Conservation (phyloP, 2,329 filamentous ascomycete species). For the Clathrospora elynae region DNA sequence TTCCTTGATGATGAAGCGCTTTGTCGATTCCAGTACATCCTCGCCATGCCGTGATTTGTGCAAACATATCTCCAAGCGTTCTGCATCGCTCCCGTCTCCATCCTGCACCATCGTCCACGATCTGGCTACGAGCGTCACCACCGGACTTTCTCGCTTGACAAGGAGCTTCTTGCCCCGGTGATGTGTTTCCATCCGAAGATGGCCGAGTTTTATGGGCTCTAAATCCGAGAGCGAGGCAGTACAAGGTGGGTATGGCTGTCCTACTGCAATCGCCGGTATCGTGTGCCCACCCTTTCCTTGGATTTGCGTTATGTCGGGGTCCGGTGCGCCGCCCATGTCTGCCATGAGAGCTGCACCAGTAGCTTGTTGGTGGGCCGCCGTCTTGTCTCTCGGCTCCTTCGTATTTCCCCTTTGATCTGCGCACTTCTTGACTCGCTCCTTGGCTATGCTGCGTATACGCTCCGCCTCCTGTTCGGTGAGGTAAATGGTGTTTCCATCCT, state of each 20-base stretch:
- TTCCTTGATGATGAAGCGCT: conserved; percentile 58
- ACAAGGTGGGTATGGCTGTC: conserved; percentile 34
- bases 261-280: conserved; percentile 30
- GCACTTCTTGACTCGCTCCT: conserved; percentile 24
- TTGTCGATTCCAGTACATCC: conserved; percentile 44
- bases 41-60: conserved; percentile 36
- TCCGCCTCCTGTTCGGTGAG: conserved; percentile 36
- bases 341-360: conserved; percentile 40
- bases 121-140: conserved; percentile 38
- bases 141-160: conserved; percentile 40
- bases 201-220: conserved; percentile 37
- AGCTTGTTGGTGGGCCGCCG: conserved; percentile 31
- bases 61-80: conserved; percentile 36
- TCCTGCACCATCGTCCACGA: conserved; percentile 42
- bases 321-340: conserved; percentile 37
- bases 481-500: conserved; percentile 31
- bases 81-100: conserved; percentile 47
- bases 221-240: conserved; percentile 19
- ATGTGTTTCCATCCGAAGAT: conserved; percentile 49
- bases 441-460: conserved; percentile 32
- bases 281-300: conserved; percentile 23
- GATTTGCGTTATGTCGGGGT: conserved; percentile 25
- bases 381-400: conserved; percentile 29
- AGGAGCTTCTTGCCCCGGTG: conserved; percentile 48
- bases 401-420: conserved; percentile 21